Percentiles rank a stretch among this genome's conserved stretches.
Conservation (phyloP, 2,329 filamentous ascomycete genomes). For the Fusarium vanettenii region DNA sequence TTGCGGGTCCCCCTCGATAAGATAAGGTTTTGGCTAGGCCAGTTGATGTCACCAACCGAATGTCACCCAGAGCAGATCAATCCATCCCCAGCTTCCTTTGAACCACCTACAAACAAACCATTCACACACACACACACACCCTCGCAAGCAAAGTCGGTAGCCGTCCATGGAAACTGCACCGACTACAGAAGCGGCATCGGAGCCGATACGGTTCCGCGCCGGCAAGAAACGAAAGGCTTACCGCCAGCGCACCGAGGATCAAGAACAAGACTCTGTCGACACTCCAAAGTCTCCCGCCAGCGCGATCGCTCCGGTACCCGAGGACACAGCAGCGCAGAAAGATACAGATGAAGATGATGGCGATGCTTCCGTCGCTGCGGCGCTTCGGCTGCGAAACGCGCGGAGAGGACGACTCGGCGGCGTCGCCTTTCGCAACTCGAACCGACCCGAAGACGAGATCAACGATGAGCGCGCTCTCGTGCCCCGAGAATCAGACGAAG, state of each 20-base stretch:
- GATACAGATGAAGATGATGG: slow-evolving; percentile 31
- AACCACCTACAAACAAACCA: background rate
- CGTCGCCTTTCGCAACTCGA: slow-evolving; percentile 64
- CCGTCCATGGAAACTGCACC: slow-evolving; percentile 31
- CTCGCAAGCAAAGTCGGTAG: background rate
- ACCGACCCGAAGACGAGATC: slow-evolving; percentile 31
- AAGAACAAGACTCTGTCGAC: slow-evolving; percentile 10
- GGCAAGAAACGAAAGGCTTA: slow-evolving; percentile 71
- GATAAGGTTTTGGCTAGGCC: slow-evolving; percentile 16
- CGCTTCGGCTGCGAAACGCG: slow-evolving; percentile 64
- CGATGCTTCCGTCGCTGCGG: slow-evolving; percentile 58
- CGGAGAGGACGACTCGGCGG: slow-evolving; percentile 64
- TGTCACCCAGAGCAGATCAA: background rate
- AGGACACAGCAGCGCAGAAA: slow-evolving; percentile 7
- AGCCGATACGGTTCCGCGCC: slow-evolving; percentile 63
- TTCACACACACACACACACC: background rate
- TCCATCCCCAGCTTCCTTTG: background rate
- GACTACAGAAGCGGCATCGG: slow-evolving; percentile 10
- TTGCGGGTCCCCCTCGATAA: slow-evolving; percentile 18
- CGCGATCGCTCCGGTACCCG: slow-evolving; percentile 6
- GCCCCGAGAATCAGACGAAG: slow-evolving; percentile 47
- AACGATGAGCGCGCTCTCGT: slow-evolving; percentile 51
- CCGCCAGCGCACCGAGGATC: slow-evolving; percentile 60
- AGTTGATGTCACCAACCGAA: slow-evolving; percentile 29
- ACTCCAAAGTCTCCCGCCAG: background rate